These are phyloP conservation scores for Xylariaceae sp. DNA, from an alignment of 2,329 filamentous ascomycete genomes.

Conservation along the genomic window DNA sequence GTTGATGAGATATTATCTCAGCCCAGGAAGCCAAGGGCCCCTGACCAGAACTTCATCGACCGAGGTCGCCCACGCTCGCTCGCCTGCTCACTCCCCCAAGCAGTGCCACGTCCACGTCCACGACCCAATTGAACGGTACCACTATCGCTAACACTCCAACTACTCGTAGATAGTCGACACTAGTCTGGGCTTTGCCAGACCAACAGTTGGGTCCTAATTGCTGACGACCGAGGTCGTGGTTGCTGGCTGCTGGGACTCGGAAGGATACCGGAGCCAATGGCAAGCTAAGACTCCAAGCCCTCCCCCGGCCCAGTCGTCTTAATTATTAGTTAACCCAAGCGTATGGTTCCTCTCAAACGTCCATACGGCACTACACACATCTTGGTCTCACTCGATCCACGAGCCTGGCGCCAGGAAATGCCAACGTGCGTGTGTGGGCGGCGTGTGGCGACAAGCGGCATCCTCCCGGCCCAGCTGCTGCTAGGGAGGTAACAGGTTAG, in stretches of 20 bases:
- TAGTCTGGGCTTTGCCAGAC: not conserved
- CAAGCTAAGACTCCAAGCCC: not conserved
- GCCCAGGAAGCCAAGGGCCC: not conserved
- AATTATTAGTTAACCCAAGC: conserved; percentile 13
- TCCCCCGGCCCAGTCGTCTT: conserved; percentile 3
- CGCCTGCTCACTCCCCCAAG: not conserved
- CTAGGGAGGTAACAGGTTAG: not conserved
- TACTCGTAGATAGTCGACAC: not conserved
- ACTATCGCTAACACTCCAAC: not conserved
- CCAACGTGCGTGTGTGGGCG: conserved; percentile 4
- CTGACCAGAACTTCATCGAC: too few relatives aligned
- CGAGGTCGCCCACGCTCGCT: not conserved
- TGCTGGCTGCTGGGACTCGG: not conserved
- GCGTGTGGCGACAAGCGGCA: conserved; percentile 13
- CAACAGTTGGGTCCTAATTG: not conserved
- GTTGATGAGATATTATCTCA: not conserved
- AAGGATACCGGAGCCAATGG: conserved; percentile 1
- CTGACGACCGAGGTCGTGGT: not conserved
- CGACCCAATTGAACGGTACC: too few relatives aligned
- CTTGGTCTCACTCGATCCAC: conserved; percentile 17
- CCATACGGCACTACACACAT: not conserved
- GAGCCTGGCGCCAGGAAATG: conserved; percentile 20
- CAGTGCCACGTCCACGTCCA: too few relatives aligned
- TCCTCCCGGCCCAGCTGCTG: conserved; percentile 7
- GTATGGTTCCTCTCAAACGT: conserved; percentile 13